Percentiles rank a stretch among this genome's conserved stretches.
phyloP scores from a whole-genome alignment of 257 asterid genomes.

The Verbena officinalis region DNA sequence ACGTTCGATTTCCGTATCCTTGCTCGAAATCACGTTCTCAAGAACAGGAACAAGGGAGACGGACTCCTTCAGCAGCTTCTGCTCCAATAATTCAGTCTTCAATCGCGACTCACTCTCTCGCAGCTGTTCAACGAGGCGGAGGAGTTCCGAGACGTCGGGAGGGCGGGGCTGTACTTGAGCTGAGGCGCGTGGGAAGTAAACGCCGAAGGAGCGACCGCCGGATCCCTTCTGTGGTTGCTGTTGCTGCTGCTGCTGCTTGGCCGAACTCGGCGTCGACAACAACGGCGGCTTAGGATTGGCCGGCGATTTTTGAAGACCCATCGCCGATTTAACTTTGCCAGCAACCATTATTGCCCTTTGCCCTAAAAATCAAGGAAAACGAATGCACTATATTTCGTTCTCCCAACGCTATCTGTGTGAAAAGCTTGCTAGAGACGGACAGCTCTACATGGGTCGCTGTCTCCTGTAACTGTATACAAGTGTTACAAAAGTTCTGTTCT shows the following conservation, averaged over 20 bases:
- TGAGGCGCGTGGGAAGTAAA: constrained; percentile 83
- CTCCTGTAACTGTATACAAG: constrained; percentile 14
- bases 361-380: constrained; percentile 7
- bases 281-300: constrained; percentile 46
- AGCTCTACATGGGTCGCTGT: constrained; percentile 36
- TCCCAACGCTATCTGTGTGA: constrained; percentile 30
- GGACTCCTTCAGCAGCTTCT: constrained; percentile 66
- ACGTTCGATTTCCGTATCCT: constrained; percentile 66
- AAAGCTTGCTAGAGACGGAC: constrained; percentile 31
- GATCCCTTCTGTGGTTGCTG: constrained; percentile 44
- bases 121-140: constrained; percentile 70
- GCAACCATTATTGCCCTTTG: constrained; percentile 64
- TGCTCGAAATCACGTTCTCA: constrained; percentile 60
- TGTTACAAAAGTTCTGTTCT: constrained; percentile 3
- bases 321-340: constrained; percentile 74
- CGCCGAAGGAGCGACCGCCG: constrained; percentile 75
- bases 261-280: constrained; percentile 44
- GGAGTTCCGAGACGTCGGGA: constrained; percentile 78
- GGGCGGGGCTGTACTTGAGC: constrained; percentile 97
- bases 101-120: constrained; percentile 82
- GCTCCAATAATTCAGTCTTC: constrained; percentile 79
- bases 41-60: constrained; percentile 77
- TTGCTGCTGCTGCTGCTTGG: constrained; percentile 28
- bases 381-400: constrained; percentile 20
- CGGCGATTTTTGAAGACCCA: constrained; percentile 76